Evolutionary conservation across 192 early-diverging fungal genomes (phyloP), one percentile per base, ranked within the genome.

Genomic region (Gryganskiella cystojenkinii): DNA sequence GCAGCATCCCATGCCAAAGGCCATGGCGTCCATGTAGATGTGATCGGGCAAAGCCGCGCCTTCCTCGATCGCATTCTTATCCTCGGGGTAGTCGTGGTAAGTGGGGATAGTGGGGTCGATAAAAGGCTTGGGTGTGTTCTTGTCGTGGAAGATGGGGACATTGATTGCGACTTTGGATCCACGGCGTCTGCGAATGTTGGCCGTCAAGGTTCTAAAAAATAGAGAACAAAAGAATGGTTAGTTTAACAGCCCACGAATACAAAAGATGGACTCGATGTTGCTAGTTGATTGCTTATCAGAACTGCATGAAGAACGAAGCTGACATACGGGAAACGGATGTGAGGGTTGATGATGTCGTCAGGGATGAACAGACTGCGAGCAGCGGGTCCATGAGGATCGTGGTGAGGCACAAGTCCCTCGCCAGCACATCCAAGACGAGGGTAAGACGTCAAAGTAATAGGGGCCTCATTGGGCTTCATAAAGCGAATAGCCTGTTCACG

Each of bases 11-110:
- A 98, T 98, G 30, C 98, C 96, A 87, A 99, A 98, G 61, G 93
- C 93, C 98, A 99, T 99, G 20, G 92, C 90, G 67, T 98, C 98
- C 93, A 99, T 94, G 82, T 98, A 99, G 30, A 99, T 96, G 80
- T 97, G 95, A 61, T 69, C 91, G 0, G 91, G 91, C n/a, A 87
- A 81, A 11, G 97, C 97, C 7, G 90, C 91, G 9, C 91, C 90
- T 44, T 86, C 80, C 67, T 92, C 89, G 4, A 83, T 83, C n/a
- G 91, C 90, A 67, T 93, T 91, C 42, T 85, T 85, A 49, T 90
- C 90, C 68, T 92, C 86, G 59, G 87, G 88, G 51, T 88, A 89
- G 59, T 91, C 50, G 40, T 88, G 70, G 55, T 83, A 86, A 75
- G 82, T 82, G 27, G 87, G 89, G 71, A 94, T 83, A 44, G 85